These are phyloP conservation scores for Fraxinus greggii DNA, from an alignment of 305 asterid genomes.

Conservation along the genomic window DNA sequence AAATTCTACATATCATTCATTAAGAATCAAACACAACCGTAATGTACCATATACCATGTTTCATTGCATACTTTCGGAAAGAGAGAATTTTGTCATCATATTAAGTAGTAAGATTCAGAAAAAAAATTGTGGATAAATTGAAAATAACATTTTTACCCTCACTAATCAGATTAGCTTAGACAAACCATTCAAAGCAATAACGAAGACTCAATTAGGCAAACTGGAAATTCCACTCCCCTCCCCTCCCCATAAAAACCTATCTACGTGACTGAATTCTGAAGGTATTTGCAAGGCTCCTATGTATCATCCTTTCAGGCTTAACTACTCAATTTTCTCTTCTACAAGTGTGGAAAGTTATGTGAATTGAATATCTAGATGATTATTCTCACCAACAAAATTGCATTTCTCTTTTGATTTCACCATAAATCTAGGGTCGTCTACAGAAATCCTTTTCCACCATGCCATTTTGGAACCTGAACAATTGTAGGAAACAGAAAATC, in stretches of 20 bases:
- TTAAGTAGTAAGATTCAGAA: background rate
- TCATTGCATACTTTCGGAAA: background rate
- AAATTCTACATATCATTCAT: background rate
- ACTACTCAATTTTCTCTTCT: background rate
- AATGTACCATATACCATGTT: background rate
- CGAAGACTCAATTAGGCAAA: background rate
- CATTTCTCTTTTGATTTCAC: background rate
- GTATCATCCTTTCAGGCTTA: background rate
- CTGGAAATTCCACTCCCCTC: background rate
- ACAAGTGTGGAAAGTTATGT: background rate
- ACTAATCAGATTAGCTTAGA: background rate
- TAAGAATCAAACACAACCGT: background rate
- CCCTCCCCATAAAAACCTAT: background rate
- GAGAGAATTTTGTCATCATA: background rate
- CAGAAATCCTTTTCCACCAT: background rate
- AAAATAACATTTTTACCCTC: background rate
- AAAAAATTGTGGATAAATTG: background rate
- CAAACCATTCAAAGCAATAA: background rate
- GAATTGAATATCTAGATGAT: background rate
- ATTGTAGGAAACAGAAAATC: background rate
- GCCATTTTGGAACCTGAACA: background rate
- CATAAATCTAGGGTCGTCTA: background rate
- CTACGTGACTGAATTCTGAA: background rate
- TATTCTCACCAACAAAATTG: background rate
- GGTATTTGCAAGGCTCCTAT: background rate